Conservation (phyloP, 805 yeast species). For the Komagataella pseudopastoris region DNA sequence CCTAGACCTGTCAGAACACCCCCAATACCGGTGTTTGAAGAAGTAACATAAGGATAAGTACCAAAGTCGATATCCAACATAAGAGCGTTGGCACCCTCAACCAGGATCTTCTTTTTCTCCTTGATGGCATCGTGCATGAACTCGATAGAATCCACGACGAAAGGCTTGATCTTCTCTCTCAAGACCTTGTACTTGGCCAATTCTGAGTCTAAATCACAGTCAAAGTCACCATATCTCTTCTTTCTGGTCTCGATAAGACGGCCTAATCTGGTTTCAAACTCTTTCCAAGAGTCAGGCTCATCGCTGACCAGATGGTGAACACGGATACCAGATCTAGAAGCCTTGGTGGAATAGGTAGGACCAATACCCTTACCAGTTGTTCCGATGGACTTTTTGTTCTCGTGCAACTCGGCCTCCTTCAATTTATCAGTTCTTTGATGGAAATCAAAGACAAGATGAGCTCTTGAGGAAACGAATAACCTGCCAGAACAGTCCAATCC, state of each 20-base stretch:
- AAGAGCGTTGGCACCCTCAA: conserved; percentile 97
- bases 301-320: conserved; percentile 90
- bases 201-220: conserved; percentile 73
- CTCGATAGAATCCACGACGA: conserved; percentile 84
- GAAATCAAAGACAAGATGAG: conserved; percentile 94
- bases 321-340: conserved; percentile 91
- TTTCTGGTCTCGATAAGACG: conserved; percentile 71
- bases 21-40: conserved; percentile 92
- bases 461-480: conserved; percentile 81
- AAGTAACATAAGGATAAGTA: conserved; percentile 95
- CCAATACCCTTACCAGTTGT: conserved; percentile 99
- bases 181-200: conserved; percentile 62
- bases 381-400: conserved; percentile 78
- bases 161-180: conserved; percentile 69
- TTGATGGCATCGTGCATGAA: conserved; percentile 70
- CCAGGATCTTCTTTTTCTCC: conserved; percentile 71
- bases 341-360: conserved; percentile 94
- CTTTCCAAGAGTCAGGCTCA: conserved; percentile 87
- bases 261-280: conserved; percentile 65
- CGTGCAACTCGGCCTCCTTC: conserved; percentile 81
- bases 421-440: conserved; percentile 95
- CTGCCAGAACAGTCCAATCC: conserved; percentile 70
- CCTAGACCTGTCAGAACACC: conserved; percentile 97
- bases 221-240: conserved; percentile 88
- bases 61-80: conserved; percentile 98